These are phyloP conservation scores for rapeseed (Brassica napus) DNA, from an alignment of 345 rosid genomes.

Conservation along the genomic window Da-Ae NC_063445.1:2257001-2257500, in stretches of 20 bases:
- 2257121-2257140: too few relatives aligned
- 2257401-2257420: conserved; percentile 16
- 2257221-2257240: conserved; percentile 25
- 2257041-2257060: neutral
- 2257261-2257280: too few relatives aligned
- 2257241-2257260: conserved; percentile 7
- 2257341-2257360: too few relatives aligned
- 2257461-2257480: conserved; percentile 34
- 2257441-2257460: conserved; percentile 29
- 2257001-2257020: neutral
- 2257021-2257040: neutral
- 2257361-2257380: neutral
- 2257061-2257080: neutral
- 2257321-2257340: too few relatives aligned
- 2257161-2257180: neutral
- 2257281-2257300: too few relatives aligned
- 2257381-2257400: conserved; percentile 31
- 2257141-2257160: neutral
- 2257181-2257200: conserved; percentile 20
- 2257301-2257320: too few relatives aligned
- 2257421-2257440: conserved; percentile 22
- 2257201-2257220: conserved; percentile 29
- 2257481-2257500: neutral
- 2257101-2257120: too few relatives aligned
- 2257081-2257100: neutral